These are phyloP conservation scores for Crithidia brevicula DNA, from an alignment of 208 protist genomes.

Conservation along the genomic window DNA sequence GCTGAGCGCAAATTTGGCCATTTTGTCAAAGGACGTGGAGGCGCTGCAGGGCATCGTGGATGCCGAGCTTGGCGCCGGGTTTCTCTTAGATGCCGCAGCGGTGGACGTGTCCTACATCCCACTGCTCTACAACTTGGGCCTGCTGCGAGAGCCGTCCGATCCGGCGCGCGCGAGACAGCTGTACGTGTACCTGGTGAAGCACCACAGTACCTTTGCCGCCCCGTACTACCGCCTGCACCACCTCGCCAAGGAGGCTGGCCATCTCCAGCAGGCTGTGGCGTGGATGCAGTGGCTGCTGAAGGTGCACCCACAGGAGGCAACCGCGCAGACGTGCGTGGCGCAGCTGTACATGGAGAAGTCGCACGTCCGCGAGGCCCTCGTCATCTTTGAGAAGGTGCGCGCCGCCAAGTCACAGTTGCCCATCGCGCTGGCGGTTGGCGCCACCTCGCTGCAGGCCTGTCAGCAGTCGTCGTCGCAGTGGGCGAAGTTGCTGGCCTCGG, in stretches of 20 bases:
- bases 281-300: constrained; percentile 83
- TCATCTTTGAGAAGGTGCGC: constrained; percentile 43
- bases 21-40: constrained; percentile 51
- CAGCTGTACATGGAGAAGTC: constrained; percentile 62
- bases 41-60: constrained; percentile 78
- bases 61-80: constrained; percentile 68
- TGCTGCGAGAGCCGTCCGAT: constrained; percentile 65
- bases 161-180: constrained; percentile 51
- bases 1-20: constrained; percentile 71
- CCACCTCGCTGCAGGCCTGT: constrained; percentile 65
- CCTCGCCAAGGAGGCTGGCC: constrained; percentile 60
- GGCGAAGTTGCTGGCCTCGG: constrained; percentile 44
- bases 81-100: constrained; percentile 30
- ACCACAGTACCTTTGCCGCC: constrained; percentile 61
- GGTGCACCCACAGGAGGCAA: constrained; percentile 63
- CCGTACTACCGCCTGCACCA: constrained; percentile 79
- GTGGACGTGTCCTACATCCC: constrained; percentile 64
- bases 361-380: constrained; percentile 48
- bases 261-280: constrained; percentile 66
- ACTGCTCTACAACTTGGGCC: constrained; percentile 81
- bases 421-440: constrained; percentile 63
- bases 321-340: constrained; percentile 54
- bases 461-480: constrained; percentile 59
- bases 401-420: constrained; percentile 40
- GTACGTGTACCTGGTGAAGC: constrained; percentile 85